Conservation (phyloP, 352 stramenopile species). For the Pythium dissotocum region DNA sequence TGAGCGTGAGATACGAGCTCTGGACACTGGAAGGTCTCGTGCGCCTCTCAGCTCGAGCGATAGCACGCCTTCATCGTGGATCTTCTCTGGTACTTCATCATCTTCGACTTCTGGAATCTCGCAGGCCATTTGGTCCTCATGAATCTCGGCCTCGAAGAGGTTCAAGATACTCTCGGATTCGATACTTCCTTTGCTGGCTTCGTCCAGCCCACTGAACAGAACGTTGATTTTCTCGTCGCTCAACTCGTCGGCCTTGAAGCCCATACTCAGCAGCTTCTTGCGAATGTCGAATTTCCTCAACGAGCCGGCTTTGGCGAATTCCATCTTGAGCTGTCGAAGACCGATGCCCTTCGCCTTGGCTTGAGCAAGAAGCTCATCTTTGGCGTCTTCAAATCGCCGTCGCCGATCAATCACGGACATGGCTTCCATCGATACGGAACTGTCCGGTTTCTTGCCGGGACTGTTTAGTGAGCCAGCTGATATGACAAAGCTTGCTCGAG, state of each 20-base stretch:
- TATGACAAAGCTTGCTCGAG: slow-evolving; percentile 16
- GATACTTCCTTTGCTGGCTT: slow-evolving; percentile 41
- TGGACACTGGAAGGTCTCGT: slow-evolving; percentile 44
- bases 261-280: slow-evolving; percentile 58
- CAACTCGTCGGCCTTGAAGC: slow-evolving; percentile 67
- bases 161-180: slow-evolving; percentile 51
- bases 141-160: slow-evolving; percentile 68
- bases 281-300: slow-evolving; percentile 61
- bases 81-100: slow-evolving; percentile 60
- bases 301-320: slow-evolving; percentile 57
- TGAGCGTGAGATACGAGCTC: slow-evolving; percentile 10
- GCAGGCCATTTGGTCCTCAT: slow-evolving; percentile 74
- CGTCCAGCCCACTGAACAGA: slow-evolving; percentile 57
- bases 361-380: slow-evolving; percentile 66
- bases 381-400: slow-evolving; percentile 67
- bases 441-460: slow-evolving; percentile 37
- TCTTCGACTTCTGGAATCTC: slow-evolving; percentile 80
- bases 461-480: slow-evolving; percentile 8
- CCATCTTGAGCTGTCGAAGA: slow-evolving; percentile 59
- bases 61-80: slow-evolving; percentile 71
- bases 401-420: slow-evolving; percentile 43
- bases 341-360: slow-evolving; percentile 69
- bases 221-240: slow-evolving; percentile 73
- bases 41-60: slow-evolving; percentile 58
- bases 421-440: slow-evolving; percentile 34